These are phyloP conservation scores for Debaryomyces prosopidis DNA, from an alignment of 805 yeast genomes.

Conservation along the genomic window DNA sequence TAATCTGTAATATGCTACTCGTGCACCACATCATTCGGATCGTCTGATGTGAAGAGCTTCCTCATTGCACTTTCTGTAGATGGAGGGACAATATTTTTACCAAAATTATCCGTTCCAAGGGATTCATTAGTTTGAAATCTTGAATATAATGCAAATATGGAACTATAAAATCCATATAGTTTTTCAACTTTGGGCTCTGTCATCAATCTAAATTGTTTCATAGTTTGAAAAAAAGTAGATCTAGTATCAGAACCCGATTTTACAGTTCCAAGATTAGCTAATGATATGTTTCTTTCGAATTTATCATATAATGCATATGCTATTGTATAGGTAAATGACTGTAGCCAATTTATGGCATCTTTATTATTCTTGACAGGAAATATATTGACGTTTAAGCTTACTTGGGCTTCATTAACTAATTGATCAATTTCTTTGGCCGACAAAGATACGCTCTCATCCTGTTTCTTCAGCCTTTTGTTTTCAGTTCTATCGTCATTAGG, in stretches of 20 bases:
- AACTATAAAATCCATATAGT: conserved; percentile 41
- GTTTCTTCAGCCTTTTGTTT: conserved; percentile 5
- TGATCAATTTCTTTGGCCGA: conserved; percentile 38
- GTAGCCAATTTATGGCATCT: conserved; percentile 55
- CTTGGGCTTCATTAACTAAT: conserved; percentile 45
- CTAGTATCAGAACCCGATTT: conserved; percentile 52
- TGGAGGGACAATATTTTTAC: conserved; percentile 49
- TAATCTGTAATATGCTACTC: conserved; percentile 1
- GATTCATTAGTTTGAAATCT: conserved; percentile 23
- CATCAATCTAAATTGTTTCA: conserved; percentile 59
- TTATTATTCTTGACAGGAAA: conserved; percentile 48
- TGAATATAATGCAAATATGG: conserved; percentile 32
- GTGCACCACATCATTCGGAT: conserved; percentile 47
- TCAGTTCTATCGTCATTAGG: conserved; percentile 4
- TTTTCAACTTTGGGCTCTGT: conserved; percentile 52
- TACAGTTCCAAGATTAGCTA: conserved; percentile 55
- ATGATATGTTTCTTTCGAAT: conserved; percentile 50
- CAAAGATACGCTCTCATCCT: conserved; percentile 7
- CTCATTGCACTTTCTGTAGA: conserved; percentile 50
- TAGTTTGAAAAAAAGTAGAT: conserved; percentile 49
- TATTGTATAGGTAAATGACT: conserved; percentile 57
- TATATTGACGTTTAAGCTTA: conserved; percentile 47
- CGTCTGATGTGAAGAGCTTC: conserved; percentile 47
- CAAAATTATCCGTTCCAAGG: conserved; percentile 43
- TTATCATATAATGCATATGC: conserved; percentile 56